phyloP scores from a whole-genome alignment of 2,329 filamentous ascomycete species.

The Pyricularia sp. region DNA sequence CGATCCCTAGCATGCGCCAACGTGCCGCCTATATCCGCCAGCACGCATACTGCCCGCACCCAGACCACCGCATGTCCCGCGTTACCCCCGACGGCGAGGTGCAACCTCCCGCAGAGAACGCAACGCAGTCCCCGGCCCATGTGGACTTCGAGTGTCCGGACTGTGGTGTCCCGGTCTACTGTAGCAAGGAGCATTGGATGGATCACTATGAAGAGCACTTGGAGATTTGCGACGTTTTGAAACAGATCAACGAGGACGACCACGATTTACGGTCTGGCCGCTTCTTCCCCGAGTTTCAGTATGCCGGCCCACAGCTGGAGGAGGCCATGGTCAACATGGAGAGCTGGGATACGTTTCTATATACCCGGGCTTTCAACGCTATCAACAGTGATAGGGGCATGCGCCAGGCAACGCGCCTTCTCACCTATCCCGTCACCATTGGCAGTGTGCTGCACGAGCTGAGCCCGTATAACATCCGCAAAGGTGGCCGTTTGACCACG shows the following conservation, averaged over 20 bases:
- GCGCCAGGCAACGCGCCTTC: constrained; percentile 82
- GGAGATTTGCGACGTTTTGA: constrained; percentile 81
- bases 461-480: constrained; percentile 79
- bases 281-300: constrained; percentile 89
- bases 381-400: constrained; percentile 85
- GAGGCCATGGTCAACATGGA: constrained; percentile 94
- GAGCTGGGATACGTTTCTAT: constrained; percentile 96
- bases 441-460: constrained; percentile 89
- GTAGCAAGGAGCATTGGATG: constrained; percentile 89
- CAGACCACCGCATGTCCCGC: constrained; percentile 70
- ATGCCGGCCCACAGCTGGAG: constrained; percentile 81
- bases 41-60: constrained; percentile 89
- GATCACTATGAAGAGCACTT: constrained; percentile 92
- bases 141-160: constrained; percentile 94
- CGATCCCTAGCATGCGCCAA: constrained; percentile 76
- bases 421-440: constrained; percentile 91
- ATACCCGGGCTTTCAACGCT: constrained; percentile 82
- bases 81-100: constrained; percentile 18
- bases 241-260: constrained; percentile 95
- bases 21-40: constrained; percentile 87
- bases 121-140: constrained; percentile 60
- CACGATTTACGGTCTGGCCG: constrained; percentile 87
- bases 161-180: constrained; percentile 89
- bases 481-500: constrained; percentile 64
- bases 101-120: constrained; percentile 40